Conservation (phyloP, 1,139 yeast genomes). For the Spencermartinsiella ligniputridi region DNA sequence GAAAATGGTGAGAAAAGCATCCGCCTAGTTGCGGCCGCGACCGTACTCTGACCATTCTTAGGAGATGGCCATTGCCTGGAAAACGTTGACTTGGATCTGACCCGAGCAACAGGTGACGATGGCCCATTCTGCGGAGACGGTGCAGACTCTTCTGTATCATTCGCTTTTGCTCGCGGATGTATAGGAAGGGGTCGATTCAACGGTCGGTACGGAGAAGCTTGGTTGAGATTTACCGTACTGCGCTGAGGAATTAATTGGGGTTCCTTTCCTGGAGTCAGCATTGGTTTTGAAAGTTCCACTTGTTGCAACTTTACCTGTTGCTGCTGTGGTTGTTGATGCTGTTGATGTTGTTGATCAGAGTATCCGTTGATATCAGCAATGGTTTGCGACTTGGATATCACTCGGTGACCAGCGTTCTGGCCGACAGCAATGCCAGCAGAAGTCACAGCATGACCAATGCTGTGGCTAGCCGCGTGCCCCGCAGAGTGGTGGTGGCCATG, state of each 20-base stretch:
- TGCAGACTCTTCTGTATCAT: constrained; percentile 1
- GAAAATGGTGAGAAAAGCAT: constrained; percentile 23
- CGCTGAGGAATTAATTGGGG: not conserved
- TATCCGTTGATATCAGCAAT: constrained; percentile 4
- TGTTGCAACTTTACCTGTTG: not conserved
- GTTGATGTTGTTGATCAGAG: not conserved
- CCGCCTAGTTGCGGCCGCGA: constrained; percentile 22
- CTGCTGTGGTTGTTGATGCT: not conserved
- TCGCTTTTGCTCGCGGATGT: constrained; percentile 9
- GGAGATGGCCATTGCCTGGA: constrained; percentile 17
- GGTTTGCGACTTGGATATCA: constrained; percentile 10
- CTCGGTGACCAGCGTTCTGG: not conserved
- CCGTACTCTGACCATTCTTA: constrained; percentile 3
- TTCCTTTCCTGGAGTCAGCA: too few species aligned
- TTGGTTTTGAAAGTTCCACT: too few species aligned
- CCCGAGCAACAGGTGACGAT: constrained; percentile 7
- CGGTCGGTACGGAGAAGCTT: constrained; percentile 17
- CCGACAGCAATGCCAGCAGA: not conserved
- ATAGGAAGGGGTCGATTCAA: constrained; percentile 10
- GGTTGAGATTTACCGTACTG: not conserved
- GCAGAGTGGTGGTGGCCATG: not conserved
- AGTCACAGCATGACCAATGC: not conserved
- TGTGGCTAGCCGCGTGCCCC: not conserved
- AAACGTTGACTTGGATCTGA: constrained; percentile 23
- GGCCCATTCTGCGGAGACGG: not conserved